Conservation (phyloP, 2,329 filamentous ascomycete genomes). For the Geosmithia flava region DNA sequence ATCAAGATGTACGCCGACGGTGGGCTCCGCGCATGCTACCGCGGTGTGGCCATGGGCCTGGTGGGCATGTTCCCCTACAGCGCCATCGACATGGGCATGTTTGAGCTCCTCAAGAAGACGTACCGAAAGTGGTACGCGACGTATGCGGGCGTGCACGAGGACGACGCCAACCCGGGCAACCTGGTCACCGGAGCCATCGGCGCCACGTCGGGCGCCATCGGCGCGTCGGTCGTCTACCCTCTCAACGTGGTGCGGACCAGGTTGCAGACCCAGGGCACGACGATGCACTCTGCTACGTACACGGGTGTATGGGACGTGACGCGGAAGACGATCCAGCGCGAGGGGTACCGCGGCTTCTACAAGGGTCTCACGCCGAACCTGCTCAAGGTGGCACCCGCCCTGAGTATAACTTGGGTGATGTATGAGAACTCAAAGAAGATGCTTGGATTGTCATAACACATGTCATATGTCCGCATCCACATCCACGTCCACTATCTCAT, state of each 20-base stretch:
- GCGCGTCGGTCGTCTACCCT: constrained; percentile 89
- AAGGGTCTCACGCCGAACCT: constrained; percentile 92
- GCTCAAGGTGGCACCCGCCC: constrained; percentile 87
- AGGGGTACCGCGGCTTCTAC: constrained; percentile 80
- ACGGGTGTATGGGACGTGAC: constrained; percentile 85
- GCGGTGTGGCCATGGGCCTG: constrained; percentile 85
- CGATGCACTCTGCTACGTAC: constrained; percentile 83
- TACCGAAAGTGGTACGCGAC: constrained; percentile 61
- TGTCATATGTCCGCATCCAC: too few species aligned
- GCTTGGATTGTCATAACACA: constrained; percentile 33
- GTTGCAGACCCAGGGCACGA: constrained; percentile 86
- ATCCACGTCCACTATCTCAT: too few species aligned
- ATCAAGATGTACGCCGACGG: constrained; percentile 75
- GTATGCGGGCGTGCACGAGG: constrained; percentile 59
- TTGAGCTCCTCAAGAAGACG: constrained; percentile 76
- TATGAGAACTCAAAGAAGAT: constrained; percentile 82
- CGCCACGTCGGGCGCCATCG: constrained; percentile 80
- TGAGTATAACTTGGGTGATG: constrained; percentile 90
- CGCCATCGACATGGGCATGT: constrained; percentile 90
- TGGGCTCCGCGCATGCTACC: constrained; percentile 69
- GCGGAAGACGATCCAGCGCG: constrained; percentile 65
- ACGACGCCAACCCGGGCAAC: constrained; percentile 71
- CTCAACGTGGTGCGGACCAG: constrained; percentile 87
- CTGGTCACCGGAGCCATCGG: constrained; percentile 81
- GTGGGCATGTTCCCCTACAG: constrained; percentile 97